These are phyloP conservation scores for Nymphaea colorata DNA, from an alignment of 164 flowering plant genomes.

Conservation along the genomic window DNA sequence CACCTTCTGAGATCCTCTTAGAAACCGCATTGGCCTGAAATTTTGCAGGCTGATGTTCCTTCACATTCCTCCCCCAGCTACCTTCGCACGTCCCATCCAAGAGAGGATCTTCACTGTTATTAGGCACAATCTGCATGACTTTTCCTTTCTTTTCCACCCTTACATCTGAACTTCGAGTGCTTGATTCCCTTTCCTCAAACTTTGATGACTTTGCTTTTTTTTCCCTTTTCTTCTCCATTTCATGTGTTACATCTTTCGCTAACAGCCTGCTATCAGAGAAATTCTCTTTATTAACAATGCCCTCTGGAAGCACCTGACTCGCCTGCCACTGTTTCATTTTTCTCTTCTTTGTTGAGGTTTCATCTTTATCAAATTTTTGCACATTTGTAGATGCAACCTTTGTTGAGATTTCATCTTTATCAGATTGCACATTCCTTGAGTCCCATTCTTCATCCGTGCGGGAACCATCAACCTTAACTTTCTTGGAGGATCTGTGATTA, in stretches of 20 bases:
- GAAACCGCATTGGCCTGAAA: conserved; percentile 13
- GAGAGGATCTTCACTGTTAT: conserved; percentile 12
- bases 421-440: conserved; percentile 20
- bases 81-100: conserved; percentile 17
- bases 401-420: conserved; percentile 10
- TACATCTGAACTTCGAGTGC: conserved; percentile 16
- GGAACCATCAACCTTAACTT: conserved; percentile 28
- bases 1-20: conserved; percentile 27
- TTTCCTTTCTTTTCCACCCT: conserved; percentile 16
- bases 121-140: neutral
- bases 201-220: conserved; percentile 25
- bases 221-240: conserved; percentile 18
- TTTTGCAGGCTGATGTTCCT: conserved; percentile 19
- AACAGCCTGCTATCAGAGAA: conserved; percentile 8
- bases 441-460: conserved; percentile 21
- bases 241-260: conserved; percentile 23
- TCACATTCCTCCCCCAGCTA: conserved; percentile 6
- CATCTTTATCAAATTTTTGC: conserved; percentile 12
- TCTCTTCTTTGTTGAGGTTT: conserved; percentile 34
- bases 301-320: conserved; percentile 14
- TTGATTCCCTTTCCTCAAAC: conserved; percentile 19
- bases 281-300: conserved; percentile 6
- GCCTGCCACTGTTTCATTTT: conserved; percentile 38
- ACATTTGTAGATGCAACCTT: conserved; percentile 14
- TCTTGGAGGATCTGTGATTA: conserved; percentile 38